Conservation (phyloP, 78 protist species). For the Planoprotostelium fungivorum region DNA sequence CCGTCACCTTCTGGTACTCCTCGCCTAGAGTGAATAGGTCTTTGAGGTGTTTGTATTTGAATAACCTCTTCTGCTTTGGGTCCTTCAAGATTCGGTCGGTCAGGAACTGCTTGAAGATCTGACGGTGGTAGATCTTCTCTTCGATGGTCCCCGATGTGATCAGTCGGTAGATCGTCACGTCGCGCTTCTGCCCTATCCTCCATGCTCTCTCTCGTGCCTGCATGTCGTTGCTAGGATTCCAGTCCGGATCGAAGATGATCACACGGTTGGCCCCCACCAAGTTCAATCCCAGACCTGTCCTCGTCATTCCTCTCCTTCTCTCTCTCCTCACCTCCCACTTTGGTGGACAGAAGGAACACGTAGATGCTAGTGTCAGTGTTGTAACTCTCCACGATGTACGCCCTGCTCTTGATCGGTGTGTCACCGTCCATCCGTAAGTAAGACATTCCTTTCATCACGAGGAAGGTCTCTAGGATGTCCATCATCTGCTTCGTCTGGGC, state of each 20-base stretch:
- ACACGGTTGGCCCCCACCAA: constrained; percentile 95
- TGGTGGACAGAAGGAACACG: constrained; percentile 89
- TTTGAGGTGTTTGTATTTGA: constrained; percentile 44
- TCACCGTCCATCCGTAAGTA: constrained; percentile 92
- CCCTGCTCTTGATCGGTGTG: constrained; percentile 76
- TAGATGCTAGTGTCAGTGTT: constrained; percentile 57
- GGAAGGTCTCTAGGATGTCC: constrained; percentile 75
- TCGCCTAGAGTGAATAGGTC: constrained; percentile 34
- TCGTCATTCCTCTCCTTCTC: neutral
- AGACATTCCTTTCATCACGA: neutral
- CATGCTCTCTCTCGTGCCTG: constrained; percentile 97
- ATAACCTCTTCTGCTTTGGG: constrained; percentile 70
- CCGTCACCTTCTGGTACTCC: neutral
- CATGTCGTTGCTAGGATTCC: constrained; percentile 84
- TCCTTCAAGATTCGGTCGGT: constrained; percentile 82
- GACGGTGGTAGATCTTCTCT: constrained; percentile 96
- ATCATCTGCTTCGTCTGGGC: constrained; percentile 94
- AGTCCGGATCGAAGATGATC: constrained; percentile 94
- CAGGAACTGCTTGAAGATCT: constrained; percentile 90
- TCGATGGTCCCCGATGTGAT: constrained; percentile 87
- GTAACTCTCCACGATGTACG: constrained; percentile 30
- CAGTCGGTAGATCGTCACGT: constrained; percentile 84
- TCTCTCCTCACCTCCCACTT: constrained; percentile 31
- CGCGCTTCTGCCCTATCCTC: constrained; percentile 90
- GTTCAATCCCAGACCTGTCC: constrained; percentile 94